Evolutionary conservation across 768 basidiomycete species (phyloP).

Genomic region (Lactifluus echinatus): DNA sequence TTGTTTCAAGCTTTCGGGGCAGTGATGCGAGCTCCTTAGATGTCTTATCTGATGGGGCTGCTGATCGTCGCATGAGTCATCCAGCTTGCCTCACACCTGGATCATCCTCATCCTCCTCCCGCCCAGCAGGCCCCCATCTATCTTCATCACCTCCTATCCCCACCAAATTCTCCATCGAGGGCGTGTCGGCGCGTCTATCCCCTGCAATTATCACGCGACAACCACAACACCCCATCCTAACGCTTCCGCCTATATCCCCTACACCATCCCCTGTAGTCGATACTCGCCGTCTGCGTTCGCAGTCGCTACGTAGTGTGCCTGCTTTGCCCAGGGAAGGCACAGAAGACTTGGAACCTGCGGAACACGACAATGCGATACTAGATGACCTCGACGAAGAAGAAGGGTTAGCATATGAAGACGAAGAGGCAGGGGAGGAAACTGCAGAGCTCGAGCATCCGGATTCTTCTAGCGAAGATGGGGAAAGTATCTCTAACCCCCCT

Average conservation of each 20-base stretch:
- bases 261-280: neutral
- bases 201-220: constrained; percentile 21
- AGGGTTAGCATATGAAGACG: constrained; percentile 21
- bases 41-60: neutral
- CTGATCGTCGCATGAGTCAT: neutral
- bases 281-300: constrained; percentile 7
- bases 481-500: neutral
- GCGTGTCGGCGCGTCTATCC: constrained; percentile 17
- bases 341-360: constrained; percentile 29
- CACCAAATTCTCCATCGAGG: constrained; percentile 15
- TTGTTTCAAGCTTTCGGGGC: neutral
- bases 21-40: neutral
- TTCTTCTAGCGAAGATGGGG: constrained; percentile 18
- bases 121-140: neutral
- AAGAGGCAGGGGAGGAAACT: constrained; percentile 9
- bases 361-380: constrained; percentile 31
- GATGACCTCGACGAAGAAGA: constrained; percentile 30
- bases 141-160: neutral
- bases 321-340: constrained; percentile 26
- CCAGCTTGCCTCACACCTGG: constrained; percentile 10
- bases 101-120: neutral
- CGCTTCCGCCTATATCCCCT: constrained; percentile 17
- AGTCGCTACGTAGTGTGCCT: constrained; percentile 19
- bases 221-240: constrained; percentile 16
- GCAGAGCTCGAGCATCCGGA: constrained; percentile 9